These are phyloP conservation scores for Phytophthora idaei DNA, from an alignment of 352 stramenopile species.

Conservation along the genomic window DNA sequence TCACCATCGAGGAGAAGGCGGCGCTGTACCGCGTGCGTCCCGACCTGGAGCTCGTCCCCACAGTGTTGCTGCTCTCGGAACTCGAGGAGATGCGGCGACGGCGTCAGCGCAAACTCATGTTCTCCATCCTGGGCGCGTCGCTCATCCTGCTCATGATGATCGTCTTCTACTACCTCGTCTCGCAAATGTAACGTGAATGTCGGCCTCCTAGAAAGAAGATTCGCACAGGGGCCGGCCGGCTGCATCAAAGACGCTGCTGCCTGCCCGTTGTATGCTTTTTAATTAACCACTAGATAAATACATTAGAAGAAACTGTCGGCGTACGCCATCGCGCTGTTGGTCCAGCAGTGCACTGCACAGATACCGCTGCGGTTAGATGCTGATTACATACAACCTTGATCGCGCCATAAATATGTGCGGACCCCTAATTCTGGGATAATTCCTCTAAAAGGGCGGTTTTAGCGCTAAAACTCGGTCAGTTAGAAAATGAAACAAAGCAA, in stretches of 20 bases:
- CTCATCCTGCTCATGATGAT: slow-evolving; percentile 78
- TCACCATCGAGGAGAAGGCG: slow-evolving; percentile 81
- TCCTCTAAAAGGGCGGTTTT: too few species aligned
- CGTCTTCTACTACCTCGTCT: slow-evolving; percentile 83
- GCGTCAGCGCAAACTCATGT: slow-evolving; percentile 73
- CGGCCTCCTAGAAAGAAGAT: slow-evolving; percentile 4
- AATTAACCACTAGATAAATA: slow-evolving; percentile 27
- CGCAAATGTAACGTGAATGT: slow-evolving; percentile 47
- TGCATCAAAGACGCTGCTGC: not conserved
- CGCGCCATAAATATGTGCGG: too few species aligned
- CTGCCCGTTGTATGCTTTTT: slow-evolving; percentile 30
- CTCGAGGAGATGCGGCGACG: slow-evolving; percentile 65
- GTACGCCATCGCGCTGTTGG: not conserved
- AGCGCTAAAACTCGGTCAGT: too few species aligned
- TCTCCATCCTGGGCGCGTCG: slow-evolving; percentile 64
- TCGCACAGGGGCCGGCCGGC: slow-evolving; percentile 16
- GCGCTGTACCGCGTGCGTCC: slow-evolving; percentile 72
- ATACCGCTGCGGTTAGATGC: not conserved
- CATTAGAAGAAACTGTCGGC: slow-evolving; percentile 21
- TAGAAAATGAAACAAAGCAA: too few species aligned
- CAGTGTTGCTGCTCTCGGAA: slow-evolving; percentile 61
- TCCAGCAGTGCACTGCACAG: not conserved
- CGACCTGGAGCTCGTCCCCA: slow-evolving; percentile 72
- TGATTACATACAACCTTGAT: too few species aligned
- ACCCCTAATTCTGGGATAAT: too few species aligned